A percentile compares a stretch with the other conserved stretches of the same genome.
Conservation (phyloP, 495 filamentous ascomycete species). For the Neurospora cerealis region DNA sequence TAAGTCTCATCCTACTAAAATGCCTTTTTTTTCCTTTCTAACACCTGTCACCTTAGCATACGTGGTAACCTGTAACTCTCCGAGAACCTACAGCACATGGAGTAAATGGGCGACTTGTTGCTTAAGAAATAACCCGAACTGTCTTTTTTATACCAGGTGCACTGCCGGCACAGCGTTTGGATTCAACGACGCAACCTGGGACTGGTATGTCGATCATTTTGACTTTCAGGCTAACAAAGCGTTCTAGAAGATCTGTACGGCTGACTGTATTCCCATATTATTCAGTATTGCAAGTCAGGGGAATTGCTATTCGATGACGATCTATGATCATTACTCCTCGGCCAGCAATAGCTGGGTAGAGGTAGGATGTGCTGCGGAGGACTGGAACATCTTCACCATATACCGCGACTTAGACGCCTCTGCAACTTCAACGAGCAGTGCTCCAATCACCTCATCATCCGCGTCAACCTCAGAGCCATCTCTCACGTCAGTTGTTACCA, state of each 20-base stretch:
- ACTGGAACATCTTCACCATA: background rate
- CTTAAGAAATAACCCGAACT: too few species aligned
- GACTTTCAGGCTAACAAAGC: too few species aligned
- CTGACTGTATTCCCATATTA: background rate
- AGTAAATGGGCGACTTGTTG: background rate
- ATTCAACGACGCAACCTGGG: too few species aligned
- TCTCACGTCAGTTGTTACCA: background rate
- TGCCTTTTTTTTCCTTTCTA: background rate
- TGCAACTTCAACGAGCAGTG: background rate
- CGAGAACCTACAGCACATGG: fast-evolving
- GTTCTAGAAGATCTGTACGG: background rate
- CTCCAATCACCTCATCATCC: background rate
- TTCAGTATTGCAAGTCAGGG: too few species aligned
- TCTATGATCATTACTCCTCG: background rate
- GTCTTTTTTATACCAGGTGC: background rate
- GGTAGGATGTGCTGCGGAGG: background rate
- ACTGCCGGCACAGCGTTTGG: too few species aligned
- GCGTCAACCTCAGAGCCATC: background rate
- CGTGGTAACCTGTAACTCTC: background rate
- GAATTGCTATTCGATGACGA: background rate
- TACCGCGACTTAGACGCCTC: background rate
- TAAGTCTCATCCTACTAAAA: background rate
- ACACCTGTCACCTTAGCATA: background rate
- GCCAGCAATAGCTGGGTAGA: fast-evolving
- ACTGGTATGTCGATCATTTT: too few species aligned